phyloP scores from a whole-genome alignment of 352 stramenopile species.

The Globisporangium splendens region DNA sequence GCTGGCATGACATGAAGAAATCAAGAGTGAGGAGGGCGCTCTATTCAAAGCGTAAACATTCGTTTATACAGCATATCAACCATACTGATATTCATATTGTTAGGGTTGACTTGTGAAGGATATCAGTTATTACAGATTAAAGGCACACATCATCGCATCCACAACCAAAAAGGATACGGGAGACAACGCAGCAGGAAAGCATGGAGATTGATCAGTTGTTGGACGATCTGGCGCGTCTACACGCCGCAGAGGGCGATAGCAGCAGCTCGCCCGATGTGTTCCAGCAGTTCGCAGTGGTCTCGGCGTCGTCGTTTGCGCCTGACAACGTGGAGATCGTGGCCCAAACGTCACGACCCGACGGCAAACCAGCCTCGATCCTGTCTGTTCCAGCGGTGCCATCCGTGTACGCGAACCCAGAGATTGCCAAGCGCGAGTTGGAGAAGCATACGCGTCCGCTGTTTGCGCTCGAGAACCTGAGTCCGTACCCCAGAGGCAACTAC shows the following conservation, averaged over 20 bases:
- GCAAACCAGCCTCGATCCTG: slow-evolving; percentile 24
- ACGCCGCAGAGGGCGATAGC: background rate
- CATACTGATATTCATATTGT: background rate
- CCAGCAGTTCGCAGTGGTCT: slow-evolving; percentile 41
- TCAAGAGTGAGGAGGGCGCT: background rate
- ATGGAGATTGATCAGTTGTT: slow-evolving; percentile 34
- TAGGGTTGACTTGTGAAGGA: background rate
- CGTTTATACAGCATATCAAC: background rate
- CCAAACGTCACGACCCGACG: background rate
- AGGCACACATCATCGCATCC: background rate
- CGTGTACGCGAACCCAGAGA: slow-evolving; percentile 20
- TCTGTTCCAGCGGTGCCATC: slow-evolving; percentile 39
- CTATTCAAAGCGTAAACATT: background rate
- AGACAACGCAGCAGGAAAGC: background rate
- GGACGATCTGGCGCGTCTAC: slow-evolving; percentile 35
- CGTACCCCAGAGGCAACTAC: slow-evolving; percentile 22
- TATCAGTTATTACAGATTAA: background rate
- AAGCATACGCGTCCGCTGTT: slow-evolving; percentile 26
- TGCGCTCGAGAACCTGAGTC: slow-evolving; percentile 35
- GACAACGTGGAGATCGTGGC: slow-evolving; percentile 48
- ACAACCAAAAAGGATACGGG: background rate
- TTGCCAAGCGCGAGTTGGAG: slow-evolving; percentile 27
- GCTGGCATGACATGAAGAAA: background rate
- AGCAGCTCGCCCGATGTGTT: slow-evolving; percentile 17
- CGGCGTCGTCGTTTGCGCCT: slow-evolving; percentile 38